phyloP scores from a whole-genome alignment of 148 eudicot species.

The Camellia lanceoleosa region DNA sequence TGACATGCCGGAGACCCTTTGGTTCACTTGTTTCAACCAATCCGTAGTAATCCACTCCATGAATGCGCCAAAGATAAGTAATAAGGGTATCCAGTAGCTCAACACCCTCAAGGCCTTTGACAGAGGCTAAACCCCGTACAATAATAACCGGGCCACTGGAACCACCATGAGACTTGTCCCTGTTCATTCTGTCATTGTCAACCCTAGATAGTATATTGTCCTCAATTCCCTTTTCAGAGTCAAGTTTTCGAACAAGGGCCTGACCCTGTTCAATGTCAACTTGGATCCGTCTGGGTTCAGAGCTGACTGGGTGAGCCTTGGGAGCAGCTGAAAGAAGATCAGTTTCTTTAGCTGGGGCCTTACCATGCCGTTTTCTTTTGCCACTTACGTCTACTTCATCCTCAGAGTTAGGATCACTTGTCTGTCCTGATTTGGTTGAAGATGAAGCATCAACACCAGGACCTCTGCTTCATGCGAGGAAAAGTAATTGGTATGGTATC shows the following conservation, averaged over 20 bases:
- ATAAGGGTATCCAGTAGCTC: slow-evolving; percentile 91
- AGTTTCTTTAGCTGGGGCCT: slow-evolving; percentile 49
- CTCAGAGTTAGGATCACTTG: slow-evolving; percentile 72
- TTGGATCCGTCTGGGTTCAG: slow-evolving; percentile 76
- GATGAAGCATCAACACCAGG: slow-evolving; percentile 53
- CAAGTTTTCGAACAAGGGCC: slow-evolving; percentile 78
- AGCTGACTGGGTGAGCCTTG: slow-evolving; percentile 75
- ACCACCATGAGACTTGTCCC: slow-evolving; percentile 77
- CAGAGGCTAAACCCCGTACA: slow-evolving; percentile 68
- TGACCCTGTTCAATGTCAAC: slow-evolving; percentile 78
- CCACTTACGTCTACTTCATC: slow-evolving; percentile 74
- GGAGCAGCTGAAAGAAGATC: slow-evolving; percentile 74
- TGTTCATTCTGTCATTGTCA: slow-evolving; percentile 67
- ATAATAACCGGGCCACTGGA: slow-evolving; percentile 87
- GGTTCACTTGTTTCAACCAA: slow-evolving; percentile 73
- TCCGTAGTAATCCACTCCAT: slow-evolving; percentile 94
- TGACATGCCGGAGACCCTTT: slow-evolving; percentile 85
- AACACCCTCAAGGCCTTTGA: slow-evolving; percentile 89
- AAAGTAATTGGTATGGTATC: slow-evolving; percentile 3
- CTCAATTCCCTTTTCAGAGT: slow-evolving; percentile 82
- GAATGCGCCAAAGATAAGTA: slow-evolving; percentile 97
- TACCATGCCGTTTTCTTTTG: slow-evolving; percentile 73
- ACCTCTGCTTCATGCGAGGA: slow-evolving; percentile 52
- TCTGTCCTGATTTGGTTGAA: slow-evolving; percentile 60
- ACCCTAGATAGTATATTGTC: slow-evolving; percentile 74